phyloP scores from a whole-genome alignment of 2,329 filamentous ascomycete genomes.

The Ophiocordyceps camponoti-rufipedis region DNA sequence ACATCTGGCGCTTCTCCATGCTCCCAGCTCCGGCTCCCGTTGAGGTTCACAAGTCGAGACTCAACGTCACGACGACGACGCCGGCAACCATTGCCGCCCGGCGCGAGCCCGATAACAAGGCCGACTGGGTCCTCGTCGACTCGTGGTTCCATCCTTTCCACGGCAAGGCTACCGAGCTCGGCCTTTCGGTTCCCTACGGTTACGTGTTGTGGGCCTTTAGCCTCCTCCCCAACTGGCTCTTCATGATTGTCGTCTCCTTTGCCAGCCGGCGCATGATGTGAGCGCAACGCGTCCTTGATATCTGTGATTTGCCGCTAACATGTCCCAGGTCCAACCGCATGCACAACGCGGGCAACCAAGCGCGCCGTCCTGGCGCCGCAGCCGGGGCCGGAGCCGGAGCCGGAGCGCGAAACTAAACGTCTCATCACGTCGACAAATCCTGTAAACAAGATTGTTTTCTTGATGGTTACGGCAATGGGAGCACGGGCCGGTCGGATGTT shows the following conservation, averaged over 20 bases:
- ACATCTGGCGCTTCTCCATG: conserved; percentile 49
- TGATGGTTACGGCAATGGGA: too few relatives aligned
- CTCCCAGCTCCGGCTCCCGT: conserved; percentile 45
- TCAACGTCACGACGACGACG: conserved; percentile 54
- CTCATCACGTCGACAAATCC: too few relatives aligned
- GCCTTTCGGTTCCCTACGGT: conserved; percentile 43
- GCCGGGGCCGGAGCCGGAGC: conserved; percentile 1
- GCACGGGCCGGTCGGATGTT: too few relatives aligned
- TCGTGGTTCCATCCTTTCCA: conserved; percentile 64
- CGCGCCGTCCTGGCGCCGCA: conserved; percentile 3
- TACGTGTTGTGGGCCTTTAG: conserved; percentile 51
- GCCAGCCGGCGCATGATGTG: conserved; percentile 60
- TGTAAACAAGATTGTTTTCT: too few relatives aligned
- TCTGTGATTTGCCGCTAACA: background rate
- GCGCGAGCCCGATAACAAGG: conserved; percentile 30
- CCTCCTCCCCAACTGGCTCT: conserved; percentile 53
- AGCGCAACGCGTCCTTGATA: conserved; percentile 13
- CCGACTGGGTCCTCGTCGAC: conserved; percentile 30
- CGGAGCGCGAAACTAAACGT: too few relatives aligned
- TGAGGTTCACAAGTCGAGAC: conserved; percentile 42
- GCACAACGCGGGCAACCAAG: conserved; percentile 2
- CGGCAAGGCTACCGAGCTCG: conserved; percentile 43
- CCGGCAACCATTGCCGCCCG: conserved; percentile 43
- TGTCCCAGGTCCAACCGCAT: conserved; percentile 18
- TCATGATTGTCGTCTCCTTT: conserved; percentile 62